These are phyloP conservation scores for Huntiella moniliformis DNA, from an alignment of 2,329 filamentous ascomycete species.

Conservation along the genomic window DNA sequence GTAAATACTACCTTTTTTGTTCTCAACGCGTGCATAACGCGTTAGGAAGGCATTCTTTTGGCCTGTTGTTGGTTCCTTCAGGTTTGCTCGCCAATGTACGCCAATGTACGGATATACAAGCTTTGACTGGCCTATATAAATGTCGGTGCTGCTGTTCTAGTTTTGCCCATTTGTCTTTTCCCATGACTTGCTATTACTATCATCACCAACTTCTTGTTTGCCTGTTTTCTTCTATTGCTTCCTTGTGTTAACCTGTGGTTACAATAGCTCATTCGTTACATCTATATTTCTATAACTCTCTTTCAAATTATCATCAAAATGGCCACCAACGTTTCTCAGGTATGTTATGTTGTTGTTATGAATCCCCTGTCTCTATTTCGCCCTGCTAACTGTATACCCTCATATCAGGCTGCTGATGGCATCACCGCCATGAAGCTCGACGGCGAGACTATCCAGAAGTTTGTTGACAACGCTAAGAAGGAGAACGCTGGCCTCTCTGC, in stretches of 20 bases:
- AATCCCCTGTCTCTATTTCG: no score
- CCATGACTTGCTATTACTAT: not conserved
- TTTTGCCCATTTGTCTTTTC: not conserved
- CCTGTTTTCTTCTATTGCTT: not conserved
- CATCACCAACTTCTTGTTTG: not conserved
- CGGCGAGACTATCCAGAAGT: constrained; percentile 57
- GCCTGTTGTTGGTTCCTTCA: not conserved
- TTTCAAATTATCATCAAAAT: constrained; percentile 25
- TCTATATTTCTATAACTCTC: not conserved
- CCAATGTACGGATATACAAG: not conserved
- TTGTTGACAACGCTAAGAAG: constrained; percentile 80
- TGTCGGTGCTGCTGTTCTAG: no score
- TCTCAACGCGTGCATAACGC: constrained; percentile 6
- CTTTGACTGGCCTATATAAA: no score
- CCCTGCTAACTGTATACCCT: not conserved
- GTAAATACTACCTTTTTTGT: not conserved
- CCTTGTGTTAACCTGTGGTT: not conserved
- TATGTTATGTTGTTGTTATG: no score
- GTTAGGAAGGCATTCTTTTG: not conserved
- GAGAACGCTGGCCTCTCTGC: constrained; percentile 31
- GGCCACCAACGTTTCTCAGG: constrained; percentile 47
- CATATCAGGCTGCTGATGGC: constrained; percentile 56
- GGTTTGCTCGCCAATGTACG: not conserved
- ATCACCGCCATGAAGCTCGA: constrained; percentile 86
- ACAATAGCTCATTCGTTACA: not conserved